A percentile compares a stretch with the other conserved stretches of the same genome.
Conservation (phyloP, 805 yeast species). For the Candida endomychidarum region DNA sequence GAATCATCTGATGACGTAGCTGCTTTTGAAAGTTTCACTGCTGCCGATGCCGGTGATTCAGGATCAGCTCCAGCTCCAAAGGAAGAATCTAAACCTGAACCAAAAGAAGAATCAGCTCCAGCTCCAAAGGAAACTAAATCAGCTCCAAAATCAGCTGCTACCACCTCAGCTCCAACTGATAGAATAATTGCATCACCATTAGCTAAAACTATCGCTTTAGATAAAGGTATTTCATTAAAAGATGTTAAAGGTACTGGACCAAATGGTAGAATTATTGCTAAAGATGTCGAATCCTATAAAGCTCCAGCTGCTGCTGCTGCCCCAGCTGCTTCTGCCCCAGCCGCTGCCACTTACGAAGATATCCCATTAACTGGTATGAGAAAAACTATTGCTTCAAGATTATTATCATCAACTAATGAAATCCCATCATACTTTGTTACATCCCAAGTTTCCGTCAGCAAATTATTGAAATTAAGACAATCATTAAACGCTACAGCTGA, state of each 20-base stretch:
- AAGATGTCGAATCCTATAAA: constrained; percentile 78
- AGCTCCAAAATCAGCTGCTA: constrained; percentile 39
- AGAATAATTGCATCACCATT: constrained; percentile 93
- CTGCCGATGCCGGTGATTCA: constrained; percentile 70
- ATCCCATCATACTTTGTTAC: constrained; percentile 93
- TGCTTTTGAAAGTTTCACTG: constrained; percentile 84
- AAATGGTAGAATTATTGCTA: constrained; percentile 87
- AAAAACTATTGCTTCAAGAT: constrained; percentile 86
- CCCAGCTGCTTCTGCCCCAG: constrained; percentile 45
- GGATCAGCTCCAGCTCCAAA: constrained; percentile 37
- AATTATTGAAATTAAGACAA: constrained; percentile 87
- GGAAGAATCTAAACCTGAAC: constrained; percentile 27
- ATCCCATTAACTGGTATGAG: constrained; percentile 90
- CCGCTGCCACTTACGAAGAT: constrained; percentile 68
- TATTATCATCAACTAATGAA: constrained; percentile 78
- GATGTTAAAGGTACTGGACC: constrained; percentile 92
- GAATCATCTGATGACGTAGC: constrained; percentile 81
- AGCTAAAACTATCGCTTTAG: constrained; percentile 91
- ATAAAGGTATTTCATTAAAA: constrained; percentile 85
- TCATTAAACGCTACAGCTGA: constrained; percentile 82
- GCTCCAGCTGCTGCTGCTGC: constrained; percentile 44
- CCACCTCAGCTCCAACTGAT: constrained; percentile 48
- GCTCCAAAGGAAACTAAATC: constrained; percentile 28
- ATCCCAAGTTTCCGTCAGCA: constrained; percentile 80
- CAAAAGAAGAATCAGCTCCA: constrained; percentile 25